These are phyloP conservation scores for Caryopteris hybrid DNA, from an alignment of 305 asterid genomes.

Conservation along the genomic window DNA sequence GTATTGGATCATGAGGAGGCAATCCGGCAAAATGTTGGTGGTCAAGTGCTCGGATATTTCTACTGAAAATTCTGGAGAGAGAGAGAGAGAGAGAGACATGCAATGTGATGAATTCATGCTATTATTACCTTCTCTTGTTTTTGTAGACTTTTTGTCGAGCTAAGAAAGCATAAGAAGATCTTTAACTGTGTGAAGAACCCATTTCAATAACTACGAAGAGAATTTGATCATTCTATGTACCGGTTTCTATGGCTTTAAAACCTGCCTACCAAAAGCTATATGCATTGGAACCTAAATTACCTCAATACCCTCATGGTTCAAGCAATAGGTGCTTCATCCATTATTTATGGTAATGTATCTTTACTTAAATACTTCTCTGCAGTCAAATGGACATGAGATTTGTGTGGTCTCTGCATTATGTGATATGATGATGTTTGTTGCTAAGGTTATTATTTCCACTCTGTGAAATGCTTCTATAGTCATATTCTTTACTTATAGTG, in stretches of 20 bases:
- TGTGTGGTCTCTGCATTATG: too few species aligned
- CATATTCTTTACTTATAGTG: too few species aligned
- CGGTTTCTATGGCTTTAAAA: not conserved
- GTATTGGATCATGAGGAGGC: constrained; percentile 95
- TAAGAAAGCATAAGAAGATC: constrained; percentile 13
- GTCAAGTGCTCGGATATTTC: constrained; percentile 93
- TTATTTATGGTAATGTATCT: not conserved
- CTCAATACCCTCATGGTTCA: not conserved
- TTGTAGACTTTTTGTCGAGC: constrained; percentile 9
- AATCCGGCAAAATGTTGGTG: constrained; percentile 75
- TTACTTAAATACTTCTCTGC: not conserved
- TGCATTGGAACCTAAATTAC: not conserved
- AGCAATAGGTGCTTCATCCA: not conserved
- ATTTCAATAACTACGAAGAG: constrained; percentile 4
- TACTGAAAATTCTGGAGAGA: constrained; percentile 35
- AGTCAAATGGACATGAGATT: too few species aligned
- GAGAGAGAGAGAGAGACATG: too few species aligned
- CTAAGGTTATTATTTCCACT: too few species aligned
- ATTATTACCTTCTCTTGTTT: constrained; percentile 2
- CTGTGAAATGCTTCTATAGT: too few species aligned
- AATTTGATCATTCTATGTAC: not conserved
- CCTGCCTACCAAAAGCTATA: not conserved
- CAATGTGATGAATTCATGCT: not conserved
- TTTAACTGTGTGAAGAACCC: not conserved
- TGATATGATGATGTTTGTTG: too few species aligned